phyloP scores from a whole-genome alignment of 805 yeast genomes.

The Ogataea allantospora region DNA sequence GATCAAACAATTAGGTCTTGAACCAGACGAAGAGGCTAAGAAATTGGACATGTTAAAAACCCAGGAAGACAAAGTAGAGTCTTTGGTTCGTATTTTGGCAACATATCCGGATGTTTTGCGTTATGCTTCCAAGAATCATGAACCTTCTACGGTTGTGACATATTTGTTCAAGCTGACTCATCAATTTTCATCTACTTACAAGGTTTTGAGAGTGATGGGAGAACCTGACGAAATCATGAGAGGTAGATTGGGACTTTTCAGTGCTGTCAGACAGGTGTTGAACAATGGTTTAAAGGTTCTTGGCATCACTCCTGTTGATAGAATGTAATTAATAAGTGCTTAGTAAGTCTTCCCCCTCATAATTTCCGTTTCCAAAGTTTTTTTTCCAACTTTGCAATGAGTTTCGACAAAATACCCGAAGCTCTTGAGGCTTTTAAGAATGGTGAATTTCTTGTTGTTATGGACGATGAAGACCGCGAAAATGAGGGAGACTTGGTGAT shows the following conservation, averaged over 20 bases:
- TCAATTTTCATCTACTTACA: conserved; percentile 94
- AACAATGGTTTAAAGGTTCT: conserved; percentile 85
- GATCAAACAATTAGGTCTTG: conserved; percentile 22
- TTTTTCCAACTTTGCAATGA: conserved; percentile 4
- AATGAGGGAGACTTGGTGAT: conserved; percentile 96
- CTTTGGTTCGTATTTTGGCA: conserved; percentile 72
- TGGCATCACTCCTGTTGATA: conserved; percentile 96
- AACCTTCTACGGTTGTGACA: conserved; percentile 93
- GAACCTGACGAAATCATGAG: conserved; percentile 82
- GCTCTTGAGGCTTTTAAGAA: conserved; percentile 70
- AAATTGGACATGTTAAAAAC: conserved; percentile 30
- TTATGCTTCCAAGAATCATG: conserved; percentile 78
- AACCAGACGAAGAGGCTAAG: conserved; percentile 31
- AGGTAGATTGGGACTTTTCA: conserved; percentile 90
- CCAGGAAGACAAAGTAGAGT: conserved; percentile 38
- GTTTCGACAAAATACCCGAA: conserved; percentile 45
- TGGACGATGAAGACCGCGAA: conserved; percentile 95
- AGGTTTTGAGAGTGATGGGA: conserved; percentile 94
- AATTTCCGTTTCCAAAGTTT: conserved; percentile 1
- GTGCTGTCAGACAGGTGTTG: conserved; percentile 85
- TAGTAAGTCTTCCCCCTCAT: conserved; percentile 3
- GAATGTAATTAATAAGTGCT: conserved; percentile 61
- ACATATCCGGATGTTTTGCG: conserved; percentile 90
- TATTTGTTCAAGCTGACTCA: conserved; percentile 90
- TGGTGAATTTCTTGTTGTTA: conserved; percentile 88